These are phyloP conservation scores for Jatropha podagrica DNA, from an alignment of 441 rosid species.

Conservation along the genomic window DNA sequence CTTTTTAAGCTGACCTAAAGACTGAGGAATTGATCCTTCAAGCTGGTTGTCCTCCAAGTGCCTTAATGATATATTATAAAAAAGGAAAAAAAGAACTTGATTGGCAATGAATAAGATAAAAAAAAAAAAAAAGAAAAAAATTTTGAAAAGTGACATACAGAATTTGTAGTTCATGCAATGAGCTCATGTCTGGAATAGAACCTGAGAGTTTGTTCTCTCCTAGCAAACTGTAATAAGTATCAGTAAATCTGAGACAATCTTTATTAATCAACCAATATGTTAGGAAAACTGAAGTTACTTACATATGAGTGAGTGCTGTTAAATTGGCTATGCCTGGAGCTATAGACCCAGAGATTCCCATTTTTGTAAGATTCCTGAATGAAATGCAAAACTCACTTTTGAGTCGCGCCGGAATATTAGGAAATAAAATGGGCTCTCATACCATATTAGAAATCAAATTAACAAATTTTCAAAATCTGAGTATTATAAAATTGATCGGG, in stretches of 20 bases:
- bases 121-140: not conserved
- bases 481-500: no score
- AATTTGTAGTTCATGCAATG: conserved; percentile 47
- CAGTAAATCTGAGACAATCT: conserved; percentile 13
- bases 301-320: conserved; percentile 65
- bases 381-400: not conserved
- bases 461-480: no score
- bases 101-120: no score
- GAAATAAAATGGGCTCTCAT: not conserved
- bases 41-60: conserved; percentile 76
- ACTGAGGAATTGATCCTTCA: conserved; percentile 60
- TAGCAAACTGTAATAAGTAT: conserved; percentile 52
- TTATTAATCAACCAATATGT: not conserved
- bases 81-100: not conserved
- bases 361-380: conserved; percentile 62
- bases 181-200: conserved; percentile 59
- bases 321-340: conserved; percentile 52
- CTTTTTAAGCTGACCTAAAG: conserved; percentile 47
- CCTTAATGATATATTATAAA: conserved; percentile 33
- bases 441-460: no score
- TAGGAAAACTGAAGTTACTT: conserved; percentile 29
- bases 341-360: conserved; percentile 60
- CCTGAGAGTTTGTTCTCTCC: conserved; percentile 73
- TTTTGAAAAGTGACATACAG: conserved; percentile 46
- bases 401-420: no score